Evolutionary conservation across 2,329 filamentous ascomycete species (phyloP).

Genomic region (Trichophyton schoenleinii): DNA sequence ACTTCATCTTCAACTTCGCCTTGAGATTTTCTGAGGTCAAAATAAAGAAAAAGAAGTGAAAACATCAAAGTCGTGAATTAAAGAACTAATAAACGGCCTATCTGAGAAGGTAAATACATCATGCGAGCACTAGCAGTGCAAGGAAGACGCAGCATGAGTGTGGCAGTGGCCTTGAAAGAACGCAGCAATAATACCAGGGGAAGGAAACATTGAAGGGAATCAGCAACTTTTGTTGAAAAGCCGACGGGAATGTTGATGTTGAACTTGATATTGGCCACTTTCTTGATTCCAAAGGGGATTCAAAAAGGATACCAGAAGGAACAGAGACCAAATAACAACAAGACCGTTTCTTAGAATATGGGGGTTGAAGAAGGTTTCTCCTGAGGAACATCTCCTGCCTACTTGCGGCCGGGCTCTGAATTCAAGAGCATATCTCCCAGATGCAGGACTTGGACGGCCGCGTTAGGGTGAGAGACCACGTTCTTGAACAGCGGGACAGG

Average conservation of each 20-base stretch:
- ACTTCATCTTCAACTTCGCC: neutral
- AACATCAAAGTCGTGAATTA: neutral
- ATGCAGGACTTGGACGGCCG: neutral
- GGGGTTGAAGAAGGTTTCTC: too few species aligned
- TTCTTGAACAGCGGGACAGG: slow-evolving; percentile 3
- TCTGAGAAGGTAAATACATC: neutral
- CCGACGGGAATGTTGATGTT: neutral
- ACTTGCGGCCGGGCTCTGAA: neutral
- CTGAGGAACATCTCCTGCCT: neutral
- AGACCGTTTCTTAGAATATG: neutral
- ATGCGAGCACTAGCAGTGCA: neutral
- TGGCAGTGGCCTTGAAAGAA: neutral
- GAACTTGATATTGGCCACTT: neutral
- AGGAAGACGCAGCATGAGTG: neutral
- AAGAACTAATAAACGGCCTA: neutral
- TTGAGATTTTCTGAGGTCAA: neutral
- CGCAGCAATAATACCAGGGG: neutral
- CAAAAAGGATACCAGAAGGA: neutral
- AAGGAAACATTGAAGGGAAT: neutral
- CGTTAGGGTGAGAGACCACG: neutral
- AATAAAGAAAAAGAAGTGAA: neutral
- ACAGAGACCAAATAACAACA: neutral
- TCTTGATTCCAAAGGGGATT: neutral
- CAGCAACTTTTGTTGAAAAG: neutral
- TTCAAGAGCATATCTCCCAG: neutral